phyloP scores from a whole-genome alignment of 257 asterid species.

The Solanum habrochaites region DNA sequence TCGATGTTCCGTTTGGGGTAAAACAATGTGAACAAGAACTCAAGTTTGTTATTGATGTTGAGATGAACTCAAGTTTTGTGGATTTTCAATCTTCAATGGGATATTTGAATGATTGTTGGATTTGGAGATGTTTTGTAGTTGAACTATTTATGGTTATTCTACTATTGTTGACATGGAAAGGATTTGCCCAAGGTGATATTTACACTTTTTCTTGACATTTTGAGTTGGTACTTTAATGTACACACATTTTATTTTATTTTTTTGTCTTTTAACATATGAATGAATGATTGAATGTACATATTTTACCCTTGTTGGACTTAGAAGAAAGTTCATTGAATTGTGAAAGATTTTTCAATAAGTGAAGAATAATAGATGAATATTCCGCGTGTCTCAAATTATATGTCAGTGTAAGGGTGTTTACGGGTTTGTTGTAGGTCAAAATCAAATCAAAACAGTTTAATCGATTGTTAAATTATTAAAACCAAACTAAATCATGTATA shows the following conservation, averaged over 20 bases:
- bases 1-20: conserved; percentile 56
- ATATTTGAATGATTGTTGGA: conserved; percentile 11
- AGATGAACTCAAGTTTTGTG: conserved; percentile 9
- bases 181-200: not conserved
- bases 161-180: not conserved
- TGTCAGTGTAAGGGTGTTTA: not conserved
- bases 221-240: not conserved
- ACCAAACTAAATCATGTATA: too few species aligned
- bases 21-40: conserved; percentile 34
- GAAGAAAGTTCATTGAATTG: not conserved
- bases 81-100: conserved; percentile 5
- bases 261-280: not conserved
- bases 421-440: not conserved
- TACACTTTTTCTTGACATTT: not conserved
- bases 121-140: conserved; percentile 14
- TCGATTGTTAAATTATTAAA: too few species aligned
- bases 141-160: conserved; percentile 16
- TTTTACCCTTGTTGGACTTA: not conserved
- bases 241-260: not conserved
- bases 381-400: not conserved
- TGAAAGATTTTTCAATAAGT: not conserved
- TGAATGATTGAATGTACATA: not conserved
- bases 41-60: not conserved
- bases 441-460: too few species aligned
- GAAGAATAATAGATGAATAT: not conserved